These are phyloP conservation scores for Mycena olivaceomarginata DNA, from an alignment of 768 basidiomycete species.

Conservation along the genomic window DNA sequence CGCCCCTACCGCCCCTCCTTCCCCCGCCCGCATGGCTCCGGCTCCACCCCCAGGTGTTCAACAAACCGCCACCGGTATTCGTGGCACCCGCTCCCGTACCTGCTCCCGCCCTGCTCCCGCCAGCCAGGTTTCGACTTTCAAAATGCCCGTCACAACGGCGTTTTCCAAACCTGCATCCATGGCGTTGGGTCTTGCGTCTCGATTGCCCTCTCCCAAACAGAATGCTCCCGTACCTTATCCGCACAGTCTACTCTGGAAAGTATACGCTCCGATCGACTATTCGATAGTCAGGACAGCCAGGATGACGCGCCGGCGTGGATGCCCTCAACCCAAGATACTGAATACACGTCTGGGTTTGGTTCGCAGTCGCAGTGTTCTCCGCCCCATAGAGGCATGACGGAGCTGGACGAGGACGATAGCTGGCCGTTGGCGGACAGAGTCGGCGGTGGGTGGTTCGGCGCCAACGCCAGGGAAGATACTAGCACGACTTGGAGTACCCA, in stretches of 20 bases:
- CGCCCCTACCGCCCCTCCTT: conserved; percentile 77
- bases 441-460: conserved; percentile 77
- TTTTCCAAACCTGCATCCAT: conserved; percentile 67
- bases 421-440: conserved; percentile 86
- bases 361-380: conserved; percentile 58
- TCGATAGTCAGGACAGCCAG: conserved; percentile 68
- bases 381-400: conserved; percentile 49
- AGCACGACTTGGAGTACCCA: conserved; percentile 86
- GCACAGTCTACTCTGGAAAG: conserved; percentile 75
- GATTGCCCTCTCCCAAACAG: conserved; percentile 52
- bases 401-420: conserved; percentile 80
- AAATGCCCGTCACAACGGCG: conserved; percentile 56
- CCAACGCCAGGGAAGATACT: conserved; percentile 72
- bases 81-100: conserved; percentile 62
- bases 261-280: conserved; percentile 68
- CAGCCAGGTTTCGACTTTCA: conserved; percentile 56
- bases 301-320: conserved; percentile 72
- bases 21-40: conserved; percentile 57
- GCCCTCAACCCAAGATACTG: conserved; percentile 77
- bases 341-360: conserved; percentile 61
- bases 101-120: conserved; percentile 33
- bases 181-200: conserved; percentile 65
- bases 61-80: conserved; percentile 72
- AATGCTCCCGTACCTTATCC: conserved; percentile 56
- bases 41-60: conserved; percentile 77